Conservation (phyloP, 306 rosid species). For the Psophocarpus tetragonolobus region DNA sequence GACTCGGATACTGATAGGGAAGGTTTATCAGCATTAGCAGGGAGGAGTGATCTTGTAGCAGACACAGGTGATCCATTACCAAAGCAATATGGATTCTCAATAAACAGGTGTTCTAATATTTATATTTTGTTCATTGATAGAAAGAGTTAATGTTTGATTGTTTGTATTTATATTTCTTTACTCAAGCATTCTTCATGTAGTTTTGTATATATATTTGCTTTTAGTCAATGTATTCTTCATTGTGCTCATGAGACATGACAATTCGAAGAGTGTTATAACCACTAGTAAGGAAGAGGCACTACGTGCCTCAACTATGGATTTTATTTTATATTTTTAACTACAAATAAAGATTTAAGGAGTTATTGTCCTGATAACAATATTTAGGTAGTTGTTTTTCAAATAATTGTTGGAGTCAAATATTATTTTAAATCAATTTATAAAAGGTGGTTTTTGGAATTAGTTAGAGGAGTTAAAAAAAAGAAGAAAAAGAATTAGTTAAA, state of each 20-base stretch:
- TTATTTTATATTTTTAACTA: too few relatives aligned
- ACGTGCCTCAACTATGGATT: too few relatives aligned
- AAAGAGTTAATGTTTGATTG: slow-evolving; percentile 2
- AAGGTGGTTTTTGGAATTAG: too few relatives aligned
- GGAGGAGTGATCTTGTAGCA: slow-evolving; percentile 52
- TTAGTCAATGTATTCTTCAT: slow-evolving; percentile 23
- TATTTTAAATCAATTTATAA: too few relatives aligned
- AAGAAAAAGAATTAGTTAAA: too few relatives aligned
- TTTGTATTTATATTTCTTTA: slow-evolving; percentile 25
- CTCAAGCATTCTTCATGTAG: slow-evolving; percentile 5
- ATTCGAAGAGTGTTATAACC: neutral
- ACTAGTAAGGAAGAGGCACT: too few relatives aligned
- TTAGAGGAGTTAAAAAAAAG: too few relatives aligned
- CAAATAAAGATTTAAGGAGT: too few relatives aligned
- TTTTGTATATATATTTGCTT: slow-evolving; percentile 25
- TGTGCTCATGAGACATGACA: neutral
- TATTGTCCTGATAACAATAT: too few relatives aligned
- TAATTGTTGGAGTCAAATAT: too few relatives aligned
- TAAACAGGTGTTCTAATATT: slow-evolving; percentile 50
- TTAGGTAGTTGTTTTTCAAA: too few relatives aligned
- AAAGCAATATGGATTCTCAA: slow-evolving; percentile 41
- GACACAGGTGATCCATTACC: slow-evolving; percentile 47
- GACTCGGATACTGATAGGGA: slow-evolving; percentile 47
- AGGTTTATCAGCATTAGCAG: slow-evolving; percentile 41
- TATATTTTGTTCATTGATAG: slow-evolving; percentile 19